A percentile compares a stretch with the other conserved stretches of the same genome.
These are phyloP conservation scores for Breviolum minutum DNA, from an alignment of 73 alveolate genomes.

Conservation along the genomic window DNA sequence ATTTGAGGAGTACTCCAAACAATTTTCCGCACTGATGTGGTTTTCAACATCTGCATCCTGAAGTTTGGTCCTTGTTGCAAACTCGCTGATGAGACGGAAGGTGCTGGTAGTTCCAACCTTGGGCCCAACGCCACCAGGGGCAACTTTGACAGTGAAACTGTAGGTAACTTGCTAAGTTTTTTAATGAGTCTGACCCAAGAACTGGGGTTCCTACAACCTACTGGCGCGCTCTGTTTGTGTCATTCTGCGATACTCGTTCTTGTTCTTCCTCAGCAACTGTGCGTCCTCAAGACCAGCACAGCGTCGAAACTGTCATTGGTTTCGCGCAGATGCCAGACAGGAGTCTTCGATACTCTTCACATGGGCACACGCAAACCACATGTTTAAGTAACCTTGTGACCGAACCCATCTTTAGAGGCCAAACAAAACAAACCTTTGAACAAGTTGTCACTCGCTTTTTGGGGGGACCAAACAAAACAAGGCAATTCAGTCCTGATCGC, in stretches of 20 bases:
- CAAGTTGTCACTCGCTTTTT: neutral
- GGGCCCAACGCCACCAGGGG: neutral
- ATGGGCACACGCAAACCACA: neutral
- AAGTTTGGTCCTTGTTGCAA: neutral
- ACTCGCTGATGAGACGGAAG: conserved; percentile 31
- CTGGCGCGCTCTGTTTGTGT: conserved; percentile 54
- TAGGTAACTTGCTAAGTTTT: neutral
- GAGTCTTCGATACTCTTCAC: neutral
- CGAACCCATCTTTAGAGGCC: no score
- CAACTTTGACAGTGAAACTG: neutral
- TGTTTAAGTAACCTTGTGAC: neutral
- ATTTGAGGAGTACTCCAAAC: no score
- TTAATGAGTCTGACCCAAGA: neutral
- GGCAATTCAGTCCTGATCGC: conserved; percentile 37
- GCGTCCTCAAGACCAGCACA: conserved; percentile 33
- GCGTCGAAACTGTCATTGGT: no score
- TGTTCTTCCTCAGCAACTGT: conserved; percentile 89
- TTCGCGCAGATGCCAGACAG: neutral
- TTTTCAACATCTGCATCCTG: no score
- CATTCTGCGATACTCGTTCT: conserved; percentile 86
- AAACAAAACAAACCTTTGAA: no score
- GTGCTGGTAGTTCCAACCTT: conserved; percentile 87
- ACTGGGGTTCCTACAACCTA: conserved; percentile 4
- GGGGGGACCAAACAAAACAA: neutral
- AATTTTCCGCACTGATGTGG: no score